phyloP scores from a whole-genome alignment of 441 rosid genomes.

The Theobroma grandiflorum region DNA sequence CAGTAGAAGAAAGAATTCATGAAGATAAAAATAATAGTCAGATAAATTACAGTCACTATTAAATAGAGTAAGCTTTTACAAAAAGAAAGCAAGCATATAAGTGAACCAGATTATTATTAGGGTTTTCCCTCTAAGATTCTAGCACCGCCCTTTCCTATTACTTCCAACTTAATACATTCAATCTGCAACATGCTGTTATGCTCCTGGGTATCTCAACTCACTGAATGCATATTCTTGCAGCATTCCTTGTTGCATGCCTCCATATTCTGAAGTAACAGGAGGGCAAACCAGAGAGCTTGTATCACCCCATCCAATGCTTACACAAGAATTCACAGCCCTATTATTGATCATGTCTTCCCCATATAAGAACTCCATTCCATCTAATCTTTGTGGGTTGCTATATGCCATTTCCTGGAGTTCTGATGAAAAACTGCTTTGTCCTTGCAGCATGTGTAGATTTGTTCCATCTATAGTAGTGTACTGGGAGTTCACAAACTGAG shows the following conservation, averaged over 20 bases:
- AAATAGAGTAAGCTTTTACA: conserved; percentile 14
- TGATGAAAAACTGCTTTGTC: conserved; percentile 32
- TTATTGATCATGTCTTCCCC: conserved; percentile 37
- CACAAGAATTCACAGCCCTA: conserved; percentile 22
- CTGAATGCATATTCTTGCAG: conserved; percentile 33
- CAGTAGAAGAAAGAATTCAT: conserved; percentile 8
- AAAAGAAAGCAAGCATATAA: conserved; percentile 1
- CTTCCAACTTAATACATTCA: not conserved
- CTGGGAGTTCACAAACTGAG: conserved; percentile 34
- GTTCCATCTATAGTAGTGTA: conserved; percentile 28
- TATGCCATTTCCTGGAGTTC: conserved; percentile 41
- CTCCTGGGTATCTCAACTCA: conserved; percentile 36
- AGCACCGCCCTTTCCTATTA: conserved; percentile 20
- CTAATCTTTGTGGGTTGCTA: conserved; percentile 38
- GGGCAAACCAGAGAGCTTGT: conserved; percentile 36
- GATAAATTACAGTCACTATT: conserved; percentile 19
- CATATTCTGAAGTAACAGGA: conserved; percentile 37
- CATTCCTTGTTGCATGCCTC: conserved; percentile 36
- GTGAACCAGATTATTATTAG: conserved; percentile 30
- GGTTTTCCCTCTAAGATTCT: conserved; percentile 29
- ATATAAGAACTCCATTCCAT: conserved; percentile 56
- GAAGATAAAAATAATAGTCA: not conserved
- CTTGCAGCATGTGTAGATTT: conserved; percentile 38
- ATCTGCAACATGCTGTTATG: conserved; percentile 16
- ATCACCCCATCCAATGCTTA: conserved; percentile 36